Percentiles rank a stretch among this genome's conserved stretches.
Evolutionary conservation across 345 rosid genomes (phyloP).

Genomic region (Gossypium arboreum): DNA sequence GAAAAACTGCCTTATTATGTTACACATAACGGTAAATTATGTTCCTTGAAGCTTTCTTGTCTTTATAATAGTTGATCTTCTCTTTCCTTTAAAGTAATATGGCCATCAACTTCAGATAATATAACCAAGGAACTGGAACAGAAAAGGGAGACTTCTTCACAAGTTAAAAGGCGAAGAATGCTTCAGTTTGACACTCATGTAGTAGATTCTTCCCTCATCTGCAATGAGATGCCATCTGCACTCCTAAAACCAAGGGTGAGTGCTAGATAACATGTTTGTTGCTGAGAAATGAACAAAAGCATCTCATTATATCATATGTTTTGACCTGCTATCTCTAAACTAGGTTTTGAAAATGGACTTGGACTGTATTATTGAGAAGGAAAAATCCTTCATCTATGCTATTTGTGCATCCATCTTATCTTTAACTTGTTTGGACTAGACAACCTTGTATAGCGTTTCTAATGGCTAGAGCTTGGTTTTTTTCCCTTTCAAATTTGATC

Average conservation of each 20-base stretch:
- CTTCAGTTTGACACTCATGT: slow-evolving; percentile 66
- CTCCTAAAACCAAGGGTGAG: slow-evolving; percentile 72
- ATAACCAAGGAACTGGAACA: slow-evolving; percentile 46
- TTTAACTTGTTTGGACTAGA: neutral
- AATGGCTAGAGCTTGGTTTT: neutral
- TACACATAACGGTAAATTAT: slow-evolving; percentile 37
- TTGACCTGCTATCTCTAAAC: neutral
- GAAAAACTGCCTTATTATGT: slow-evolving; percentile 57
- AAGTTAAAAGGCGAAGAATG: slow-evolving; percentile 84
- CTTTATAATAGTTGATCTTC: slow-evolving; percentile 6
- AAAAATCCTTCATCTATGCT: neutral
- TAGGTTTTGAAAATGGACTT: neutral
- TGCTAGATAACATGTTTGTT: neutral
- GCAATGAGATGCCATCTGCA: slow-evolving; percentile 57
- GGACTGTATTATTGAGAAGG: neutral
- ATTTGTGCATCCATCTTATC: neutral
- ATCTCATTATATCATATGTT: neutral
- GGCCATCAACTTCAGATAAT: slow-evolving; percentile 34
- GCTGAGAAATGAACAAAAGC: neutral
- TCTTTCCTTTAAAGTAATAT: slow-evolving; percentile 12
- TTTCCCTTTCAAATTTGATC: neutral
- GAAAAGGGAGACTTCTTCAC: slow-evolving; percentile 39
- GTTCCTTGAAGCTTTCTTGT: slow-evolving; percentile 4
- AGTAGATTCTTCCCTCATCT: slow-evolving; percentile 43
- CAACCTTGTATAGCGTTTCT: neutral